phyloP scores from a whole-genome alignment of 2,329 filamentous ascomycete species.

The Paecilomyces sp. region DNA sequence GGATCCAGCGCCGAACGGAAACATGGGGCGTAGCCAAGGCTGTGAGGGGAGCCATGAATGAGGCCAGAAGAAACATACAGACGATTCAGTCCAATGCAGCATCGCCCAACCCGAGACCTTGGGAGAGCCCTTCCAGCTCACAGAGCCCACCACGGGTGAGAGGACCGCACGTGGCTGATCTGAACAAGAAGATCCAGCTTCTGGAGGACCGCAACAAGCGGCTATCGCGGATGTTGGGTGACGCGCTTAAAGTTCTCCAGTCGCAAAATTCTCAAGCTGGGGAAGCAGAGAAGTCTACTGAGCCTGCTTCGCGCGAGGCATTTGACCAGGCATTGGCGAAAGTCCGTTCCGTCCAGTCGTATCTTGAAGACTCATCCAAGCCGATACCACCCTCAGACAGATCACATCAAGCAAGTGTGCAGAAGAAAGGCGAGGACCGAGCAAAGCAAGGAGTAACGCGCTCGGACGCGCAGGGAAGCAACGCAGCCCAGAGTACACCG shows the following conservation, averaged over 20 bases:
- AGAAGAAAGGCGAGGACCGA: not conserved
- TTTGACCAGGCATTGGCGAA: constrained; percentile 32
- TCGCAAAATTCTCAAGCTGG: constrained; percentile 26
- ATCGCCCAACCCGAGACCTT: constrained; percentile 16
- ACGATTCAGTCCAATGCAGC: constrained; percentile 34
- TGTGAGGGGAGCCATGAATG: constrained; percentile 40
- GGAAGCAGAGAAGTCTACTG: constrained; percentile 15
- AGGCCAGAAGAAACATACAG: constrained; percentile 41
- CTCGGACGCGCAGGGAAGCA: not conserved
- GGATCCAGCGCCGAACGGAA: constrained; percentile 41
- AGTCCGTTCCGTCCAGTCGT: constrained; percentile 36
- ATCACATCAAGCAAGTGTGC: not conserved
- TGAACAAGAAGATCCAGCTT: constrained; percentile 24
- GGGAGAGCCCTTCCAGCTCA: constrained; percentile 9
- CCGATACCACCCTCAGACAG: constrained; percentile 13
- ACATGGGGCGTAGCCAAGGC: constrained; percentile 43
- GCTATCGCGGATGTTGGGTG: constrained; percentile 34
- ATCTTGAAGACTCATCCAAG: constrained; percentile 33
- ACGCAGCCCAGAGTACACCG: not conserved
- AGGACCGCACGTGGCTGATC: constrained; percentile 11
- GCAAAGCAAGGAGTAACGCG: not conserved
- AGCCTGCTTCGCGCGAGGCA: constrained; percentile 18
- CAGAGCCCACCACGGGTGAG: constrained; percentile 8
- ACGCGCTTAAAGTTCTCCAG: constrained; percentile 35
- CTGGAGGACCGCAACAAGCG: constrained; percentile 34